Evolutionary conservation across 2,329 filamentous ascomycete species (phyloP), one percentile per base, ranked within the genome.

Genomic region (Hypoxylon sp.): DNA sequence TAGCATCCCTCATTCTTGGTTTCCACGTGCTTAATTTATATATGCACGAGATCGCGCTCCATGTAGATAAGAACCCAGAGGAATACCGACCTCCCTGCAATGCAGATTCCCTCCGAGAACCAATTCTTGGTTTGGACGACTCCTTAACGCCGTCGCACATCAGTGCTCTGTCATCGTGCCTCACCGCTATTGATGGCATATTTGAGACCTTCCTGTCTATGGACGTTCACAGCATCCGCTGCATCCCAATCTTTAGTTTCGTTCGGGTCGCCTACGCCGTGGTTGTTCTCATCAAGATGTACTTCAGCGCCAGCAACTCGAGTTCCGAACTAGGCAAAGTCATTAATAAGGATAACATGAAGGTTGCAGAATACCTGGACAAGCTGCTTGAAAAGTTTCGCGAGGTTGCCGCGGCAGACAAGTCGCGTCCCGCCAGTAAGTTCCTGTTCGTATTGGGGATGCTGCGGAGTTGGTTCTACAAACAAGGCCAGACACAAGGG

Each of bases 41-140:
- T 74, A 89, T 93, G 80, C 90, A 94, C 75, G 92, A 94, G 76
- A 87, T 92, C 56, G 88, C 87, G 2, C 85, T 94, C 67, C 89
- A 92, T 68, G 82, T 86, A 7, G 88, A 91, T 54, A 84, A 86
- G 66, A 82, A 80, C 18, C 81, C 87, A 6, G 84, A 88, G 24
- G 84, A 71, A 11, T 65, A 62, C 71, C 79, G 73, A 64, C 80
- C 80, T 18, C 81, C 81, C 6, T 81, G 81, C 71, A 82, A 80
- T 73, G 78, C 80, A n/a, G 80, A 81, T 7, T 76, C 80, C 46
- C 73, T 84, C 28, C 78, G 80, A 20, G 78, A 82, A 54, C 79
- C 80, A 30, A 76, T 84, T 50, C 61, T 82, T 71, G 73, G 78
- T 42, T 70, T 81, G 6, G 78, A 78, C 11, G 70, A 75, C 61